Evolutionary conservation across 768 basidiomycete genomes (phyloP), one percentile per base, ranked within the genome.

Genomic region (Dacryopinax spathularia): DNA sequence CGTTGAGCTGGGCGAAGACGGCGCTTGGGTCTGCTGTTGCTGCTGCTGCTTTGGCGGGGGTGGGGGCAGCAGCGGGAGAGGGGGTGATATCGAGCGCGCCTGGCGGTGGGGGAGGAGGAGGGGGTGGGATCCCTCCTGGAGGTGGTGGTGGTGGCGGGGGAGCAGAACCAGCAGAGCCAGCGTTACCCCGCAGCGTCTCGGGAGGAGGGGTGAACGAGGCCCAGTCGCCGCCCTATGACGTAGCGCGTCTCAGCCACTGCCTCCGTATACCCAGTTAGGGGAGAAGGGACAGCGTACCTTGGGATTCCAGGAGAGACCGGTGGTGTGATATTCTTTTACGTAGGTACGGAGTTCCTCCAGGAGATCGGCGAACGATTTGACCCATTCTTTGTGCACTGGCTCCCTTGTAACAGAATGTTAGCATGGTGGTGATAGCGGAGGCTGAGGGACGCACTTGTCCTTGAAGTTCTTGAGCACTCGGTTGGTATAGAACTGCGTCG

Each of bases 381-480:
- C 88, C 94, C 95, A 99, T 71, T 92, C 90, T 16, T 84, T 81
- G 68, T 94, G 92, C 68, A 85, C 87, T 12, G 84, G 76, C 70
- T 97, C 88, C 72, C 95, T 97, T 69, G n/a, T 34, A 36, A 65
- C 60, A 62, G 41, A 1, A 7, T 20, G 27, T 33, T 1, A 27
- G n/a, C 20, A 7, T 43, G 22, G 12, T 61, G 18, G 18, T 13
- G 16, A 62, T 35, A 44, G 33, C 36, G 16, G n/a, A 27, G 15
- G 29, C 20, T 56, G 43, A 35, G 13, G 66, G 1, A 71, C 88
- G 64, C 65, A 92, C 95, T 90, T 91, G 6, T 91, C 89, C 73
- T 91, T 98, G 80, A 82, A 91, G 66, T 94, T 91, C 74, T 92
- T 91, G 74, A 92, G 85, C 48, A 98, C 81, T 64, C 86, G 84